Evolutionary conservation across 1,139 yeast genomes (phyloP), one percentile per base, ranked within the genome.

Genomic region (Sugiyamaella japonica): DNA sequence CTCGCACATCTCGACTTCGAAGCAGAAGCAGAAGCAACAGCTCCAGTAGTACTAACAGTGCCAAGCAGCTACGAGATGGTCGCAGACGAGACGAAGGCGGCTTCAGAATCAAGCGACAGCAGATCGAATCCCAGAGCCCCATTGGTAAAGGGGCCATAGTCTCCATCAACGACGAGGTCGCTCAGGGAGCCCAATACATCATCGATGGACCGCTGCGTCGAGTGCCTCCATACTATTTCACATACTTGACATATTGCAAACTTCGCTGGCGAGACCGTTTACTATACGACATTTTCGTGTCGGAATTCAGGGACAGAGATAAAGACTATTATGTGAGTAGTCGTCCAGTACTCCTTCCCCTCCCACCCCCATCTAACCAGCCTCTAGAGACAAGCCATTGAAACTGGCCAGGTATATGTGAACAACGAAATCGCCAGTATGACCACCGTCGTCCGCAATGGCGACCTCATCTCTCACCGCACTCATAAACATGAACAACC

Each of bases 401-500:
- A 77, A 2, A 74, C 73, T 1, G 98, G 98, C 0, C 78, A 81
- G 60, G 97, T 95, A 1, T 75, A 83, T 1, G 69, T 95, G 38
- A 90, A 90, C 68, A 81, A 80, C 45, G 73, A 78, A 54, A 77
- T 83, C 0, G 91, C 97, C 0, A 72, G 74, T 45, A 63, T 85
- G 31, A 89, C 88, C 8, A 78, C 89, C 0, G 69, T 85, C 1
- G 82, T 95, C 2, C 73, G 81, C 50, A 89, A 91, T 68, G 98
- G 98, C 0, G 97, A 93, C 62, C 74, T 87, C 47, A 88, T 93
- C 15, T 77, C 84, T 32, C 98, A 95, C 69, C 73, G 89, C 57
- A 80, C 87, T 48, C 97, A 89, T 67, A 80, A 95, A 55, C 97
- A 93, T 65, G 98, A 91, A 65, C 96, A 97, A 1, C 85, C 97